These are phyloP conservation scores for Beauveria sp. DNA, from an alignment of 2,329 filamentous ascomycete species.

Conservation along the genomic window DNA sequence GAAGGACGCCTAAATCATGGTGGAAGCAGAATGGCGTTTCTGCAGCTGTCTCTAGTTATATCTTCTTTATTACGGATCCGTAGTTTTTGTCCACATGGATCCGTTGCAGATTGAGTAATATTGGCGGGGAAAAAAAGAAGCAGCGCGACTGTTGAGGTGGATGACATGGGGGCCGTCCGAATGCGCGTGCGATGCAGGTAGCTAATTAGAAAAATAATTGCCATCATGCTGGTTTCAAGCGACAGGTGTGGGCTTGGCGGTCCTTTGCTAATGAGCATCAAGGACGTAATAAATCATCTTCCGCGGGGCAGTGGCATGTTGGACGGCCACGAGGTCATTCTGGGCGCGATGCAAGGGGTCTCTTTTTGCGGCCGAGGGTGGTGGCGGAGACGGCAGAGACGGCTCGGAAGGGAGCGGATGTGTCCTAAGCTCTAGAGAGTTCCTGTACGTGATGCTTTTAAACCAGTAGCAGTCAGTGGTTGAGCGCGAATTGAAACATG, in stretches of 20 bases:
- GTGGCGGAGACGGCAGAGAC: background rate
- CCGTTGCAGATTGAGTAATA: background rate
- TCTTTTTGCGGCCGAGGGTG: background rate
- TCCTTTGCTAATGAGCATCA: background rate
- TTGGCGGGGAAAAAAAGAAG: background rate
- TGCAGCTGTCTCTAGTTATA: background rate
- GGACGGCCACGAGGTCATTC: background rate
- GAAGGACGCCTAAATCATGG: background rate
- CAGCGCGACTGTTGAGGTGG: background rate
- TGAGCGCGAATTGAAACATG: slow-evolving; percentile 1
- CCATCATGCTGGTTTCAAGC: background rate
- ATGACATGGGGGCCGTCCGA: background rate
- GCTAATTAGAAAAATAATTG: background rate
- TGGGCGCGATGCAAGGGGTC: background rate
- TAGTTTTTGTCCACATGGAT: background rate
- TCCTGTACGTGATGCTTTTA: background rate
- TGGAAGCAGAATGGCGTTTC: background rate
- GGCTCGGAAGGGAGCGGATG: background rate
- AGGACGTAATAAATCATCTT: background rate
- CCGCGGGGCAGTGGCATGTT: background rate
- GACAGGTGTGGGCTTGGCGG: slow-evolving; percentile 5
- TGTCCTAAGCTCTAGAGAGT: background rate
- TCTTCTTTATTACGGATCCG: too few relatives aligned
- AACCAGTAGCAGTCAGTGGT: background rate
- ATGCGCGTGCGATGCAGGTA: background rate